Base-by-base conservation (phyloP, 345 rosid species). In the Erysimum cheiranthoides region DNA sequence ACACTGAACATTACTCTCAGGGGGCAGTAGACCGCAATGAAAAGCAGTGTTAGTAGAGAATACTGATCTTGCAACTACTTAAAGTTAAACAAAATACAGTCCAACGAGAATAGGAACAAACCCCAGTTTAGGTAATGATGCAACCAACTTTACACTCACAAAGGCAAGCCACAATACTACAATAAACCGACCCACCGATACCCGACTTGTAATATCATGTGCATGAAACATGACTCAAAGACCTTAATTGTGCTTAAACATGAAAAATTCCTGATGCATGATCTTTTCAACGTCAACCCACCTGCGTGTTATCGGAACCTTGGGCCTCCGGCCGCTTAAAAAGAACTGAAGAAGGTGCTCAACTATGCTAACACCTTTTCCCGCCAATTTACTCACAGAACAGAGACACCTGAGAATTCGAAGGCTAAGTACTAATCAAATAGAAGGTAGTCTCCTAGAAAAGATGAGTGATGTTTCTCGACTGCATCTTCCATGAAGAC, bases 301-400 rank as follows among this genome's bases (percentile, higher is more conserved):
- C 99, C 98, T 95, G 98, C 80, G 83, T 87, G 85, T 85, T 90
- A 73, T 88, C 91, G 56, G 82, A 73, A 56, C 84, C 89, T 54
- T 82, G 94, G 66, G 83, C 80, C 79, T 93, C 99, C 74, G 93
- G 80, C 60, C 89, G 85, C 78, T 89, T 95, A 74, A 89, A 89
- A 95, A 95, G 68, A 95, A 84, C 77, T 83, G 96, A 77, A 93
- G 82, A 81, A 95, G 99, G 81, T 90, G 86, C 79, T 89, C 96
- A 70, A 95, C 83, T 40, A 85, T 85, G 73, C 80, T 80, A 75
- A 85, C 87, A 71, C 87, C 91, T 72, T 87, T 84, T 75, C 94
- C 96, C 76, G 88, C 84, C 66, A 87, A 83, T 86, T 81, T 86
- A 74, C 91, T 87, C 81, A 93, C 87, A 61, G 96, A 90, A 70